Conservation (phyloP, 2,329 filamentous ascomycete species). For the Aureobasidium sp. region DNA sequence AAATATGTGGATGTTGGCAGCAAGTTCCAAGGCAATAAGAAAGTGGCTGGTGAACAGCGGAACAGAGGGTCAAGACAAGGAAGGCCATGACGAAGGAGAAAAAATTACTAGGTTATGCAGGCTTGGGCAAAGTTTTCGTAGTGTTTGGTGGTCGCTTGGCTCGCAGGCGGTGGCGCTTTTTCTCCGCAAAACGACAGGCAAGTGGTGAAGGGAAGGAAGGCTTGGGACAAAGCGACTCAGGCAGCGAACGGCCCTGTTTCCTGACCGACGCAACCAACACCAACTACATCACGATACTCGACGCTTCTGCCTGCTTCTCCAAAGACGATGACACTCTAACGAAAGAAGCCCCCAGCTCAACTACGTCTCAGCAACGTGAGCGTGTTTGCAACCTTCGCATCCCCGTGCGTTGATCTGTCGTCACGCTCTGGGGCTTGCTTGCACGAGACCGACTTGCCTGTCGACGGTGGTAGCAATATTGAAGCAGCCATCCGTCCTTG, state of each 20-base stretch:
- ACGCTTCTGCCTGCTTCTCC: not conserved
- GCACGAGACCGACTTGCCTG: slow-evolving; percentile 5
- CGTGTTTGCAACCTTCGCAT: slow-evolving; percentile 7
- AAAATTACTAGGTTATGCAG: not conserved
- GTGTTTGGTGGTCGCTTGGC: not conserved
- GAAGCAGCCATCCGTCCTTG: not conserved
- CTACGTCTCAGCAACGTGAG: not conserved
- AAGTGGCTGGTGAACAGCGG: not conserved
- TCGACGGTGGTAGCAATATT: not conserved
- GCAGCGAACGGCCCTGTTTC: slow-evolving; percentile 1
- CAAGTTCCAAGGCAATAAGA: not conserved
- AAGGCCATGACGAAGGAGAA: not conserved
- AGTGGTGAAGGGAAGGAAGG: not conserved
- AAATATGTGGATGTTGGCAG: not conserved
- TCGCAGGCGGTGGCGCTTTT: slow-evolving; percentile 4
- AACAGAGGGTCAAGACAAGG: not conserved
- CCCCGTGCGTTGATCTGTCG: slow-evolving; percentile 13
- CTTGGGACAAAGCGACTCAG: slow-evolving; percentile 9
- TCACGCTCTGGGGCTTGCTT: slow-evolving; percentile 10
- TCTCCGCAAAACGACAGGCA: slow-evolving; percentile 9
- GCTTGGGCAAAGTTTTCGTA: slow-evolving; percentile 1
- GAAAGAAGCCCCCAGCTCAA: not conserved
- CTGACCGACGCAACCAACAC: slow-evolving; percentile 2
- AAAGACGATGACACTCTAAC: not conserved
- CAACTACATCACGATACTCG: not conserved